These are phyloP conservation scores for Bipolaris sorokiniana DNA, from an alignment of 2,329 filamentous ascomycete genomes.

Conservation along the genomic window DNA sequence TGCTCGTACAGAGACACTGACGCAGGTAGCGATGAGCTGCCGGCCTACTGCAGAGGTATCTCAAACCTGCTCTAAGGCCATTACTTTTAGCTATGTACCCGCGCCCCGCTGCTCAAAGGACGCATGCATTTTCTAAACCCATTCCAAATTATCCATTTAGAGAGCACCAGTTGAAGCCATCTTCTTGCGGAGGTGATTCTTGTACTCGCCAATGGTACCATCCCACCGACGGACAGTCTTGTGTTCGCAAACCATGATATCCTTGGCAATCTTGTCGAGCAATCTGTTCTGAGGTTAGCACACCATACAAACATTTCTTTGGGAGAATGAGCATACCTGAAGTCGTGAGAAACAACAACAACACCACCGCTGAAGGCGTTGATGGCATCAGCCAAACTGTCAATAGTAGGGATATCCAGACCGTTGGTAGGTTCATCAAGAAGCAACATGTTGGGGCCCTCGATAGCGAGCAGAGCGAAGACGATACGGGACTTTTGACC, in stretches of 20 bases:
- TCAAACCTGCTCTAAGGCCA: slow-evolving; percentile 38
- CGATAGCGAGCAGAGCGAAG: slow-evolving; percentile 93
- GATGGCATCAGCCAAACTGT: slow-evolving; percentile 96
- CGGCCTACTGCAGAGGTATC: slow-evolving; percentile 42
- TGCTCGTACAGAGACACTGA: slow-evolving; percentile 39
- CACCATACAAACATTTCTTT: background rate
- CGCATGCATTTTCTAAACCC: slow-evolving; percentile 35
- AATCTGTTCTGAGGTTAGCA: slow-evolving; percentile 66
- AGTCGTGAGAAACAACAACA: slow-evolving; percentile 97
- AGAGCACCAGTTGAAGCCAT: slow-evolving; percentile 90
- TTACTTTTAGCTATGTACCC: slow-evolving; percentile 38
- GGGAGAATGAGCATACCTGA: slow-evolving; percentile 71
- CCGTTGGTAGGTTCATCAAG: slow-evolving; percentile 99
- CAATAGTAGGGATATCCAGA: slow-evolving; percentile 97
- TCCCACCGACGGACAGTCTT: slow-evolving; percentile 91
- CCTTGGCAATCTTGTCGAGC: slow-evolving; percentile 99
- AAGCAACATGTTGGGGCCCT: slow-evolving; percentile 95
- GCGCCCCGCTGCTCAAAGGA: slow-evolving; percentile 34
- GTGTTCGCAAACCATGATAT: slow-evolving; percentile 99
- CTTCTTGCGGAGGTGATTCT: slow-evolving; percentile 99
- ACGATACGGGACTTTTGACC: slow-evolving; percentile 98
- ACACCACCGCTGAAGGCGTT: slow-evolving; percentile 96
- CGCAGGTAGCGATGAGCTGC: slow-evolving; percentile 45
- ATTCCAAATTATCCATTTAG: slow-evolving; percentile 53
- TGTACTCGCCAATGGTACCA: slow-evolving; percentile 90